These are phyloP conservation scores for Drechslerella coelobrocha DNA, from an alignment of 2,329 filamentous ascomycete species.

Conservation along the genomic window DNA sequence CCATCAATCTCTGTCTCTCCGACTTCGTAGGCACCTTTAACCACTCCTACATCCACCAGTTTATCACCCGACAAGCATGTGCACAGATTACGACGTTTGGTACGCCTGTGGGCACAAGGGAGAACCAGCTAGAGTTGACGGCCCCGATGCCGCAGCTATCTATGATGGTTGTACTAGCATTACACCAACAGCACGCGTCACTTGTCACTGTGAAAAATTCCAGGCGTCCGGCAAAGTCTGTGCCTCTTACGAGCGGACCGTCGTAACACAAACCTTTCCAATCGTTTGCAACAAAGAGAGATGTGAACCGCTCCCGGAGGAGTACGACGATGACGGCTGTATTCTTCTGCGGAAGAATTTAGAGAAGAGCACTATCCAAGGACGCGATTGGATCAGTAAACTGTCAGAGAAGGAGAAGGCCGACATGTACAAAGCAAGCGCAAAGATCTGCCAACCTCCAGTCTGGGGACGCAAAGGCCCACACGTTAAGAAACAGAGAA, in stretches of 20 bases:
- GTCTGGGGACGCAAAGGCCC: slow-evolving; percentile 47
- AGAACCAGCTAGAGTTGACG: not conserved
- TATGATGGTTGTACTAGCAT: slow-evolving; percentile 8
- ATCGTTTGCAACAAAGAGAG: slow-evolving; percentile 10
- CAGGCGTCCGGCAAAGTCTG: slow-evolving; percentile 5
- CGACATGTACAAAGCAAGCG: slow-evolving; percentile 25
- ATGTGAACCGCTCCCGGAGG: slow-evolving; percentile 2
- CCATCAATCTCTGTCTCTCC: not conserved
- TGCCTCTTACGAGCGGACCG: not conserved
- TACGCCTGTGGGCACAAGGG: slow-evolving; percentile 38
- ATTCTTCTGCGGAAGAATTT: slow-evolving; percentile 2
- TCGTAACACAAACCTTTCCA: slow-evolving; percentile 18
- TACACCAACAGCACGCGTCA: slow-evolving; percentile 22
- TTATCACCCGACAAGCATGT: slow-evolving; percentile 17
- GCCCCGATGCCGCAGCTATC: not conserved
- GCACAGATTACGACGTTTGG: slow-evolving; percentile 33
- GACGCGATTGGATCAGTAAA: not conserved
- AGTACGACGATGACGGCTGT: slow-evolving; percentile 18
- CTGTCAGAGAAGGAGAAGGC: slow-evolving; percentile 27
- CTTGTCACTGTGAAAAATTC: slow-evolving; percentile 4
- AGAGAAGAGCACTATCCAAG: not conserved
- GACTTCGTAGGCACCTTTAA: not conserved
- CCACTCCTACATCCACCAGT: not conserved
- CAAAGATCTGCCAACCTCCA: slow-evolving; percentile 34
- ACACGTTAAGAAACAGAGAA: slow-evolving; percentile 39